Percentiles rank a stretch among this genome's conserved stretches.
phyloP scores from a whole-genome alignment of 2,329 filamentous ascomycete genomes.

The Fusarium napiforme region DNA sequence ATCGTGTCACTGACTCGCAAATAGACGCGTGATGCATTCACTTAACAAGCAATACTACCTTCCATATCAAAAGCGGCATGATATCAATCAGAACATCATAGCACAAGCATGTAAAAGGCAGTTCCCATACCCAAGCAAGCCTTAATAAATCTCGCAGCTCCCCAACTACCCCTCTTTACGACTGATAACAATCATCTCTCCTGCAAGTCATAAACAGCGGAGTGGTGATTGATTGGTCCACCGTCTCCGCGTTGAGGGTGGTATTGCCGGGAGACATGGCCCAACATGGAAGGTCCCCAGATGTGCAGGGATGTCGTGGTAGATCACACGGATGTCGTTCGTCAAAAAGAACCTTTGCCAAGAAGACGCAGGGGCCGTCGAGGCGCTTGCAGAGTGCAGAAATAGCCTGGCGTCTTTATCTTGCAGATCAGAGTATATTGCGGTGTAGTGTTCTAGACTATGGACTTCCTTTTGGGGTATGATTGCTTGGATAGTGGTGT shows the following conservation, averaged over 20 bases:
- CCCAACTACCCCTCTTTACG: neutral
- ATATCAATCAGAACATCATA: neutral
- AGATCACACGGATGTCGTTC: slow-evolving; percentile 1
- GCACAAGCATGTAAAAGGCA: slow-evolving; percentile 4
- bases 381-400: neutral
- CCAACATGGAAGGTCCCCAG: neutral
- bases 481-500: neutral
- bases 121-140: neutral
- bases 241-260: neutral
- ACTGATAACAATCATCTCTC: neutral
- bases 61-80: neutral
- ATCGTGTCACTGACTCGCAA: neutral
- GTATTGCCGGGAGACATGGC: neutral
- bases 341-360: neutral
- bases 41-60: slow-evolving; percentile 8
- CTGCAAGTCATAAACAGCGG: neutral
- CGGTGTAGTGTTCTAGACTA: neutral
- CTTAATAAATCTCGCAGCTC: slow-evolving; percentile 15
- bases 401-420: neutral
- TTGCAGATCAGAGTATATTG: neutral
- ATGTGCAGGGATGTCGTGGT: neutral
- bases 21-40: neutral
- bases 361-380: neutral
- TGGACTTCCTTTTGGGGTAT: neutral
- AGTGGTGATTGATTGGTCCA: neutral